These are phyloP conservation scores for Penicillium expansum DNA, from an alignment of 2,329 filamentous ascomycete species.

Conservation along the genomic window DNA sequence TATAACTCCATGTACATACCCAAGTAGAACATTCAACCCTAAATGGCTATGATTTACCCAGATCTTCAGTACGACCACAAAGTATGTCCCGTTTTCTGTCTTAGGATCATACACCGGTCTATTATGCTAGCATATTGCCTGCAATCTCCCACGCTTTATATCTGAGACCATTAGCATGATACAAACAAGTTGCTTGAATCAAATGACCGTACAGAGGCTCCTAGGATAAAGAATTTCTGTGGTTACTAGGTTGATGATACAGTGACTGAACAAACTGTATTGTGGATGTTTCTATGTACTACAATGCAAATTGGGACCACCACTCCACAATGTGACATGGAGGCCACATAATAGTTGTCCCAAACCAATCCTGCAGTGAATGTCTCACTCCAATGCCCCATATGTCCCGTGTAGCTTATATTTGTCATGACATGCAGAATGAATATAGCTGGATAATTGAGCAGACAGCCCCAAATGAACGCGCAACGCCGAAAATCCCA, in stretches of 20 bases:
- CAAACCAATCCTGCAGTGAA: background rate
- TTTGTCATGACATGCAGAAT: background rate
- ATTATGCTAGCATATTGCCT: too few relatives aligned
- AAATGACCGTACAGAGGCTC: background rate
- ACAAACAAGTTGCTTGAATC: background rate
- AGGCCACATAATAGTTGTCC: background rate
- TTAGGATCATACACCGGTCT: background rate
- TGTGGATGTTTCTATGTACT: background rate
- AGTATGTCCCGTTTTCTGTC: background rate
- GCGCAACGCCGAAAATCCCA: background rate
- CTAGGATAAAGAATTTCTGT: background rate
- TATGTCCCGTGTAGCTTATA: background rate
- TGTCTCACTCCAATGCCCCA: background rate
- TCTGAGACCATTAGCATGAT: background rate
- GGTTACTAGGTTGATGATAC: background rate
- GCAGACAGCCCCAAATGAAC: background rate
- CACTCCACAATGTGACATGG: background rate
- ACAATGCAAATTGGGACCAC: background rate
- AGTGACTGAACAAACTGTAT: background rate
- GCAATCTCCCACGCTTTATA: too few relatives aligned
- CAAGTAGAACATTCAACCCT: background rate
- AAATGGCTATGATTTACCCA: background rate
- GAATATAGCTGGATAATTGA: background rate
- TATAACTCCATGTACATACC: background rate
- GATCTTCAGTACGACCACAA: background rate